Percentiles rank a stretch among this genome's conserved stretches.
phyloP scores from a whole-genome alignment of 2,329 filamentous ascomycete genomes.

The Monilinia laxa region DNA sequence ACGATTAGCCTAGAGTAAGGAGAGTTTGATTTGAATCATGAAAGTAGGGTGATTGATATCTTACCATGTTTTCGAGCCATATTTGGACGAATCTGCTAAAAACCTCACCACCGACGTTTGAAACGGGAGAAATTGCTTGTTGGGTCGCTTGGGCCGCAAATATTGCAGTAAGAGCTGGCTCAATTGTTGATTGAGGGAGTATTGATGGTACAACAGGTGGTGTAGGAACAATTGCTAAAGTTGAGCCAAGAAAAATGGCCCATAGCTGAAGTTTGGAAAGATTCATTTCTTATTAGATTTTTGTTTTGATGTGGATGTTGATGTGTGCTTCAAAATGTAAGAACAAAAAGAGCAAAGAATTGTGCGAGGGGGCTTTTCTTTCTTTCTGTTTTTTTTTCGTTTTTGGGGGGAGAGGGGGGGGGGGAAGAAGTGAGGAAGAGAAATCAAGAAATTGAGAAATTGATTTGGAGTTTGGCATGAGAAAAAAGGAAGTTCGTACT shows the following conservation, averaged over 20 bases:
- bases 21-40: neutral
- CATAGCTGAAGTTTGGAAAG: neutral
- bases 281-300: slow-evolving; percentile 3
- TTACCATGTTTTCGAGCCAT: slow-evolving; percentile 58
- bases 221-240: slow-evolving; percentile 1
- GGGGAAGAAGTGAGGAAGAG: neutral
- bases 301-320: slow-evolving; percentile 3
- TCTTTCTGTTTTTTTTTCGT: neutral
- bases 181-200: slow-evolving; percentile 25
- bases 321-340: neutral
- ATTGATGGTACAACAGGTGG: neutral
- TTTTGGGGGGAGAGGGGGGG: too few relatives aligned
- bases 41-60: neutral
- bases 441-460: neutral
- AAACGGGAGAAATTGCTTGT: slow-evolving; percentile 46
- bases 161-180: slow-evolving; percentile 38
- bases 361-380: too few relatives aligned
- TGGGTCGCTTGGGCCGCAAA: slow-evolving; percentile 47
- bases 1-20: neutral
- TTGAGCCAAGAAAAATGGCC: neutral
- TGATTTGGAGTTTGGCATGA: neutral
- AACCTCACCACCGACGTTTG: slow-evolving; percentile 51
- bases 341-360: slow-evolving; percentile 5
- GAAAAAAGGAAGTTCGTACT: neutral
- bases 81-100: slow-evolving; percentile 62